Evolutionary conservation across 306 rosid genomes (phyloP).

Genomic region (Abrus pulchellus): DNA sequence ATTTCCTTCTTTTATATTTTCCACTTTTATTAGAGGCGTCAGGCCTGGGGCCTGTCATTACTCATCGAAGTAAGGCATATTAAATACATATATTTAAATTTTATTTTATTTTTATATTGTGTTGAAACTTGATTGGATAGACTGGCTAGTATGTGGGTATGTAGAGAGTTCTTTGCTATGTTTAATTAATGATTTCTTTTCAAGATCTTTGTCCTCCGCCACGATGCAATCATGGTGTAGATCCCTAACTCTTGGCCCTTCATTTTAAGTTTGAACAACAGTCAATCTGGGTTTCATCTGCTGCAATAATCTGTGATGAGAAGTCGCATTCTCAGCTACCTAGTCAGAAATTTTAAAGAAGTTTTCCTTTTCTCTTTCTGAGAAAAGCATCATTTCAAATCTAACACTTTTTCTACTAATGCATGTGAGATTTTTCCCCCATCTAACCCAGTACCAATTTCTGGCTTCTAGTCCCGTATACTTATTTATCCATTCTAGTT

Average conservation of each 20-base stretch:
- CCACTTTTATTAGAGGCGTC: background rate
- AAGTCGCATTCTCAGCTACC: conserved; percentile 19
- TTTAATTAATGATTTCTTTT: background rate
- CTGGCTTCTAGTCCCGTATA: background rate
- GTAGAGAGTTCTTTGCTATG: background rate
- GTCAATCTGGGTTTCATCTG: conserved; percentile 12
- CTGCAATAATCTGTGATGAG: background rate
- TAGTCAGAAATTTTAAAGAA: conserved; percentile 18
- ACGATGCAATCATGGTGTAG: background rate
- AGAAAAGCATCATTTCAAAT: conserved; percentile 6
- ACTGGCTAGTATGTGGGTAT: too few relatives aligned
- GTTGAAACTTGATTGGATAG: too few relatives aligned
- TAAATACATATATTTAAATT: background rate
- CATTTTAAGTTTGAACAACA: conserved; percentile 3
- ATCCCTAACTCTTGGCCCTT: background rate
- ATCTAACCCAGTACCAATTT: background rate
- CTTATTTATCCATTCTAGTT: background rate
- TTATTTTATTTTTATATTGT: too few relatives aligned
- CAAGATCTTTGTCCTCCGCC: background rate
- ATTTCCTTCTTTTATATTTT: background rate
- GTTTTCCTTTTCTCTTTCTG: background rate
- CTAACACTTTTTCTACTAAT: background rate
- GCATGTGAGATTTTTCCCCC: background rate
- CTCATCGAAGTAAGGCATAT: background rate
- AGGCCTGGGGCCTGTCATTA: too few relatives aligned